A percentile compares a stretch with the other conserved stretches of the same genome.
phyloP scores from a whole-genome alignment of 177 flowering plant genomes.

The Vitis hybrid region DNA sequence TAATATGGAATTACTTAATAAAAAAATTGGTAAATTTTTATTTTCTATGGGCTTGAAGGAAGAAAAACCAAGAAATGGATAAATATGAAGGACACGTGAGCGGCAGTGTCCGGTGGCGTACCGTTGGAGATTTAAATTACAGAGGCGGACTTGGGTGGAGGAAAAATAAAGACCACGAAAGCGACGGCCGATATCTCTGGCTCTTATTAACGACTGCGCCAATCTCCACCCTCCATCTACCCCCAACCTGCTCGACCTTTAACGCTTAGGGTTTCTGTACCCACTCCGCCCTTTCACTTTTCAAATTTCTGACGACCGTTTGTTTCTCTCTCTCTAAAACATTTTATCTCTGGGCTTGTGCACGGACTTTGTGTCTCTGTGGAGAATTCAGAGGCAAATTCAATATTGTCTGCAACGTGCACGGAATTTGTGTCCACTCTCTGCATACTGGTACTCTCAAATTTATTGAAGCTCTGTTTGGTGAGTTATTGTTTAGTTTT shows the following conservation, averaged over 20 bases:
- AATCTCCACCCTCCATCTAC: background rate
- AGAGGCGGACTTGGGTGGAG: too few relatives aligned
- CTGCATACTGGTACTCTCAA: background rate
- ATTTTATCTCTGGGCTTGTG: constrained; percentile 22
- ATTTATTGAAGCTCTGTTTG: constrained; percentile 13
- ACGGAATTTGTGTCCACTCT: background rate
- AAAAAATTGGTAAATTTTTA: too few relatives aligned
- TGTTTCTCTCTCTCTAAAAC: constrained; percentile 8
- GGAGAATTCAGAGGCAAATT: too few relatives aligned
- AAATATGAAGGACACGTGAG: too few relatives aligned
- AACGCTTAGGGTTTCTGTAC: constrained; percentile 30
- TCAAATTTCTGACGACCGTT: constrained; percentile 29
- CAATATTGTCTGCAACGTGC: background rate
- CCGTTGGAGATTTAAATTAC: too few relatives aligned
- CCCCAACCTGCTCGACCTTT: constrained; percentile 8
- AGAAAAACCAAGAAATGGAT: too few relatives aligned
- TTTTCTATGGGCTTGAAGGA: too few relatives aligned
- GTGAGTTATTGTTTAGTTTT: constrained; percentile 14
- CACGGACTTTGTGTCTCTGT: background rate
- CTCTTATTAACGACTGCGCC: too few relatives aligned
- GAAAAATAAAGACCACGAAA: too few relatives aligned
- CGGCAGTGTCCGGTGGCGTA: too few relatives aligned
- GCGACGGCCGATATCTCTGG: too few relatives aligned
- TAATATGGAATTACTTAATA: too few relatives aligned
- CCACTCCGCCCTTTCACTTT: constrained; percentile 27